Evolutionary conservation across 2,329 filamentous ascomycete genomes (phyloP), one percentile per base, ranked within the genome.

Genomic region (Leptographium lundbergii): DNA sequence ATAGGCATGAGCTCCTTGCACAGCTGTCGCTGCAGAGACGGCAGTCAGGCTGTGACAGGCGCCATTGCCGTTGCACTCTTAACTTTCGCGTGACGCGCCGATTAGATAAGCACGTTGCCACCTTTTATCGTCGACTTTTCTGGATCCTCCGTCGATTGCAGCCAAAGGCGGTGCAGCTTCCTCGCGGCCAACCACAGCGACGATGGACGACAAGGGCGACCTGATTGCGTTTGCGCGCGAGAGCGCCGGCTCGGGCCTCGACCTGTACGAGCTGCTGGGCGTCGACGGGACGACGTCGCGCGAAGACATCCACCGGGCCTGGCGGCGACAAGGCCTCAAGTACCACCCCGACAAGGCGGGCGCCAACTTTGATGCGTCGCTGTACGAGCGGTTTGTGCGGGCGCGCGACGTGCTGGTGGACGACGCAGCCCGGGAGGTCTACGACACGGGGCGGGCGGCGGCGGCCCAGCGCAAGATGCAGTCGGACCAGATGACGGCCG

Each of bases 271-370:
- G 29, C 79, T 95, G 29, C 81, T 95, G 19, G 81, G 80, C 59
- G 77, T 94, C 56, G 76, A 83, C 59, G 77, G 83, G 24, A 79
- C 84, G 22, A 82, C 86, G 0, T 74, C 79, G 24, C 85, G 87
- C 59, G 74, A 82, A n/a, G 87, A 91, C 62, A 86, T 95, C 67
- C 86, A 89, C 63, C 85, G 87, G 65, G 90, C 89, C 52, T 96
- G 92, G 77, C 84, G 90, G 66, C 85, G 86, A 34, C 90, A 90
- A 4, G 69, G 69, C 2, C 77, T 96, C n/a, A 90, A 89, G 68
- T 90, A 91, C 75, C 92, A 97, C 71, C 92, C 92, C 1, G 92
- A 97, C 78, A 96, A 96, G 74, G 85, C 91, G 59, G 82, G 85
- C 63, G 83, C 81, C 57, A 75, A 79, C 45, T 89, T 87, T 66